Conservation (phyloP, 108 stramenopile species). For the Chaetoceros muelleri region DNA sequence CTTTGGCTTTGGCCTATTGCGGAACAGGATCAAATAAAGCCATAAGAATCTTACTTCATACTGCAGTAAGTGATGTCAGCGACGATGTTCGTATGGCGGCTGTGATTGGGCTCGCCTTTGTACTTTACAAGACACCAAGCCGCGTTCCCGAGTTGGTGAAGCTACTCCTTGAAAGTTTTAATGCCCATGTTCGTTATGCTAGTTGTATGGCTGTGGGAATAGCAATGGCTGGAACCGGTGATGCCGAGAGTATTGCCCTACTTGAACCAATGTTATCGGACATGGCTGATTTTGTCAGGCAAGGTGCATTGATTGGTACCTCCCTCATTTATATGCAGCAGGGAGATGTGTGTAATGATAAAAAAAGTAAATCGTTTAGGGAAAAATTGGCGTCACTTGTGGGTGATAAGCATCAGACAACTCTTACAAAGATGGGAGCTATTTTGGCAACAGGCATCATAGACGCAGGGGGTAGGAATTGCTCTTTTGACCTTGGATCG, state of each 20-base stretch:
- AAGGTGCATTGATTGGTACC: slow-evolving; percentile 94
- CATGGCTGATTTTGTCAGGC: slow-evolving; percentile 95
- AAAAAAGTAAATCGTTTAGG: slow-evolving; percentile 81
- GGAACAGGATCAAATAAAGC: slow-evolving; percentile 96
- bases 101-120: slow-evolving; percentile 94
- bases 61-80: slow-evolving; percentile 96
- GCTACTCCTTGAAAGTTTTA: slow-evolving; percentile 96
- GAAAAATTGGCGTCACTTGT: slow-evolving; percentile 67
- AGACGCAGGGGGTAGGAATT: slow-evolving; percentile 97
- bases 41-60: slow-evolving; percentile 91
- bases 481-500: slow-evolving; percentile 75
- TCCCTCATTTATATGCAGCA: slow-evolving; percentile 99
- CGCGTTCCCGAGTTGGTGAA: slow-evolving; percentile 88
- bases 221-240: slow-evolving; percentile 94
- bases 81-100: slow-evolving; percentile 99
- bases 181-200: slow-evolving; percentile 98
- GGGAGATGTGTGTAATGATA: slow-evolving; percentile 65
- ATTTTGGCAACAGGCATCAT: slow-evolving; percentile 95
- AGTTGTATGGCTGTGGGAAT: slow-evolving; percentile 99
- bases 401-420: slow-evolving; percentile 90
- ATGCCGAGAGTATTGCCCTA: slow-evolving; percentile 88
- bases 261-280: slow-evolving; percentile 98
- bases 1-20: slow-evolving; percentile 93
- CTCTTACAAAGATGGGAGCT: slow-evolving; percentile 98
- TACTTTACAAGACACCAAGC: slow-evolving; percentile 93